A percentile compares a stretch with the other conserved stretches of the same genome.
Evolutionary conservation across 140 eudicot species (phyloP).

Genomic region (Anethum foeniculum): DNA sequence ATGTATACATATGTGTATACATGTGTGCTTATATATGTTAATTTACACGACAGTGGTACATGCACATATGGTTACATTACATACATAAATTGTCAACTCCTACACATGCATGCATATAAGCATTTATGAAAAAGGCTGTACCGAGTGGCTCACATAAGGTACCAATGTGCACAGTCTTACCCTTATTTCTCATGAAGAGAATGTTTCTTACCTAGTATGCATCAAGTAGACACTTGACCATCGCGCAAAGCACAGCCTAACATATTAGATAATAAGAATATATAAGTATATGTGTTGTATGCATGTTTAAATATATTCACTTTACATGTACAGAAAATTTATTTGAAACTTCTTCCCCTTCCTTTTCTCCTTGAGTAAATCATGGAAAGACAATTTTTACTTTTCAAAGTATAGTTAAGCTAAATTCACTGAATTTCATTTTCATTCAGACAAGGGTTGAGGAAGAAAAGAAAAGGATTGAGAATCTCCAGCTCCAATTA

Average conservation of each 20-base stretch:
- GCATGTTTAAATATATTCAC: neutral
- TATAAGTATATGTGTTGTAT: neutral
- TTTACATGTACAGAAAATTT: neutral
- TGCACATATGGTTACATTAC: neutral
- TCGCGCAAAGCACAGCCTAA: neutral
- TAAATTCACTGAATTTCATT: neutral
- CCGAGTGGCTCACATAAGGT: neutral
- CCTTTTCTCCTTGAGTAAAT: neutral
- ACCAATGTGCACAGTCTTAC: neutral
- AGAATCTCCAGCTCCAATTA: constrained; percentile 27
- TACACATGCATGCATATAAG: neutral
- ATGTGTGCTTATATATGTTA: neutral
- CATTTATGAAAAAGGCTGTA: neutral
- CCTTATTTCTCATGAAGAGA: neutral
- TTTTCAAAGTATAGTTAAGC: constrained; percentile 4
- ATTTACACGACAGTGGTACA: neutral
- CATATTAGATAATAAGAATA: neutral
- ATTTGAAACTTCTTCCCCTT: neutral
- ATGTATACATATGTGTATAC: neutral
- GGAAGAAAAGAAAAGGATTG: constrained; percentile 45
- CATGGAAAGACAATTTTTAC: neutral
- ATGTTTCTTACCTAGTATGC: neutral
- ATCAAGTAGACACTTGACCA: neutral
- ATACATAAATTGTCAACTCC: neutral
- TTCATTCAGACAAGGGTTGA: constrained; percentile 46